Percentiles rank a stretch among this genome's conserved stretches.
phyloP scores from a whole-genome alignment of 2,329 filamentous ascomycete species.

The Fusarium odoratissimum region DNA sequence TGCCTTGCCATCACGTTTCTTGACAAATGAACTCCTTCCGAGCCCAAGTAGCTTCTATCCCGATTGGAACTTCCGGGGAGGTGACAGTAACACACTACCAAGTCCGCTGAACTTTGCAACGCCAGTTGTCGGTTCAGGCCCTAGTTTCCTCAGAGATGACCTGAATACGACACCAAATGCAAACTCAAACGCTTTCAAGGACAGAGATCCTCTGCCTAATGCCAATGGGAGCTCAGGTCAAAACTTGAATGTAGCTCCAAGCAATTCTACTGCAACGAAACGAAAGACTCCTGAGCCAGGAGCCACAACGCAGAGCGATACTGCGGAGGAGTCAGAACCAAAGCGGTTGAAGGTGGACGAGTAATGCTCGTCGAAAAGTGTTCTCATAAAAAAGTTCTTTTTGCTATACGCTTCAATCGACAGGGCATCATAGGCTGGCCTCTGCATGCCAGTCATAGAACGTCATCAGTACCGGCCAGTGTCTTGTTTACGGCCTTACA shows the following conservation, averaged over 20 bases:
- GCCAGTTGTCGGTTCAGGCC: slow-evolving; percentile 72
- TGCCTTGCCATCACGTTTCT: slow-evolving; percentile 89
- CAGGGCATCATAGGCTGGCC: slow-evolving; percentile 34
- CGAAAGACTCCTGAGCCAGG: slow-evolving; percentile 67
- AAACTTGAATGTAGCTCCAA: slow-evolving; percentile 37
- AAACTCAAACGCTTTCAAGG: slow-evolving; percentile 23
- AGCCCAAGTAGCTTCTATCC: slow-evolving; percentile 94
- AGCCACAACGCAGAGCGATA: slow-evolving; percentile 54
- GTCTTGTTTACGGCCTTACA: background rate
- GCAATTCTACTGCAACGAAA: slow-evolving; percentile 53
- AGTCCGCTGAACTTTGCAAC: slow-evolving; percentile 95
- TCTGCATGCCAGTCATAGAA: slow-evolving; percentile 28
- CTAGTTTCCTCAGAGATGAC: slow-evolving; percentile 71
- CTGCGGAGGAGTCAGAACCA: slow-evolving; percentile 58
- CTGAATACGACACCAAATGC: slow-evolving; percentile 30
- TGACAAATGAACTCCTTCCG: slow-evolving; percentile 86
- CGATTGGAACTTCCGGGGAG: slow-evolving; percentile 82
- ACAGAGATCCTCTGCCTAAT: slow-evolving; percentile 9
- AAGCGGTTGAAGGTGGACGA: slow-evolving; percentile 67
- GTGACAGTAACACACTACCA: slow-evolving; percentile 86
- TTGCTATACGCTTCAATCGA: slow-evolving; percentile 15
- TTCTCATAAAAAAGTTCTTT: slow-evolving; percentile 23
- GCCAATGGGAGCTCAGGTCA: slow-evolving; percentile 25
- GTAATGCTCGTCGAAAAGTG: background rate
- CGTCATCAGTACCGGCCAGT: slow-evolving; percentile 7